phyloP scores from a whole-genome alignment of 768 basidiomycete genomes.

The Mycena floridula region DNA sequence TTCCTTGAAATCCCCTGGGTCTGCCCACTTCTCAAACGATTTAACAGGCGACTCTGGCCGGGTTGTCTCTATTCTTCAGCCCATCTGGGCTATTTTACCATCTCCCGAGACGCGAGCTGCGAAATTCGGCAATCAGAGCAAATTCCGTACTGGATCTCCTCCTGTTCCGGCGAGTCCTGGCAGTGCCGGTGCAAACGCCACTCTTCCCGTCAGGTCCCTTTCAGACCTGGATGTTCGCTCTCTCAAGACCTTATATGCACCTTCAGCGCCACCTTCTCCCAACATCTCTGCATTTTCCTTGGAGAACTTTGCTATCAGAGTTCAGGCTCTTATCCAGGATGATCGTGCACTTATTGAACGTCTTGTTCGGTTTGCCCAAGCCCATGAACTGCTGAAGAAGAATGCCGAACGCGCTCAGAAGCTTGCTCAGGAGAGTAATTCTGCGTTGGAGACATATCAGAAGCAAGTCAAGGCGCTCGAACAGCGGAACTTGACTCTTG shows the following conservation, averaged over 20 bases:
- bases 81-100: slow-evolving; percentile 79
- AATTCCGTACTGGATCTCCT: slow-evolving; percentile 41
- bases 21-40: too few species aligned
- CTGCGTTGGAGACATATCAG: slow-evolving; percentile 84
- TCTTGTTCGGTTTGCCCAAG: slow-evolving; percentile 78
- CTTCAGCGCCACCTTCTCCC: slow-evolving; percentile 8
- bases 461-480: slow-evolving; percentile 79
- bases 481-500: slow-evolving; percentile 56
- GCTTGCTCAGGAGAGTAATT: slow-evolving; percentile 76
- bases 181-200: slow-evolving; percentile 16
- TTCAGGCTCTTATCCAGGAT: slow-evolving; percentile 78
- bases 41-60: too few species aligned
- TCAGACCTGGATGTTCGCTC: slow-evolving; percentile 84
- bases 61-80: slow-evolving; percentile 56
- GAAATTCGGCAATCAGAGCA: slow-evolving; percentile 43
- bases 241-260: slow-evolving; percentile 74
- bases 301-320: slow-evolving; percentile 70
- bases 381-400: slow-evolving; percentile 86
- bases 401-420: slow-evolving; percentile 91
- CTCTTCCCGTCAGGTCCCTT: slow-evolving; percentile 40
- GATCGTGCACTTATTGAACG: slow-evolving; percentile 82
- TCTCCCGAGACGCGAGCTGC: slow-evolving; percentile 77
- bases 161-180: slow-evolving; percentile 34
- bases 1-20: too few species aligned
- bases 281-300: slow-evolving; percentile 43